A percentile compares a stretch with the other conserved stretches of the same genome.
phyloP scores from a whole-genome alignment of 768 basidiomycete species.

The Strobilomyces echinocephalus region DNA sequence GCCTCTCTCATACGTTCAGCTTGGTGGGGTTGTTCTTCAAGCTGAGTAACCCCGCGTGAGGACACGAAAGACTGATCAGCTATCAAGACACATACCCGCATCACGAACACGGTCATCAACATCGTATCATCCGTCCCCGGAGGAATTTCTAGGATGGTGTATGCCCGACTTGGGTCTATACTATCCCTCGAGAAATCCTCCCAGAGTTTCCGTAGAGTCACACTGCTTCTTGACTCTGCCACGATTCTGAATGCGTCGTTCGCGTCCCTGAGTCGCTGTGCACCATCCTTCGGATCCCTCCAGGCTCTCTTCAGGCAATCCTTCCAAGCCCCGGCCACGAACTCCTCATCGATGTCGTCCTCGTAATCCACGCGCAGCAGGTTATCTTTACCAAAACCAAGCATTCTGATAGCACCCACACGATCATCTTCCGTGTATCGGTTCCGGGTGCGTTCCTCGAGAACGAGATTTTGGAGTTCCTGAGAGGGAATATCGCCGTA shows the following conservation, averaged over 20 bases:
- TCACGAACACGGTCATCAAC: constrained; percentile 63
- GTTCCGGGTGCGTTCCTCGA: constrained; percentile 57
- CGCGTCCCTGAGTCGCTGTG: constrained; percentile 46
- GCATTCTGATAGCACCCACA: constrained; percentile 38
- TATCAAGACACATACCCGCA: constrained; percentile 50
- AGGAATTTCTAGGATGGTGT: constrained; percentile 64
- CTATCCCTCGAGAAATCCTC: constrained; percentile 47
- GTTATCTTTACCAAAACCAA: constrained; percentile 66
- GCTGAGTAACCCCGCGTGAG: constrained; percentile 35
- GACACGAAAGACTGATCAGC: neutral
- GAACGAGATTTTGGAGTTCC: constrained; percentile 53
- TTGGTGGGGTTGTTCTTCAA: constrained; percentile 67
- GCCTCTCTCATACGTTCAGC: constrained; percentile 70
- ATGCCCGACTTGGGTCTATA: constrained; percentile 71
- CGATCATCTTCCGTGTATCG: constrained; percentile 62
- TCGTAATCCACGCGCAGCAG: constrained; percentile 65
- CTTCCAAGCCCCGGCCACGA: constrained; percentile 68
- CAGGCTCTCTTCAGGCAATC: constrained; percentile 53
- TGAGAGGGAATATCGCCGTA: constrained; percentile 43
- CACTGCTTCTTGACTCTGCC: constrained; percentile 58
- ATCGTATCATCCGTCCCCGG: constrained; percentile 72
- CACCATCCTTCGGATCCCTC: constrained; percentile 41
- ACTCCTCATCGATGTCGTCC: constrained; percentile 61
- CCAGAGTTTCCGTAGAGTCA: constrained; percentile 45
- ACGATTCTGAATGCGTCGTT: constrained; percentile 68